A percentile compares a stretch with the other conserved stretches of the same genome.
These are phyloP conservation scores for Ogataea nakhonphanomensis DNA, from an alignment of 805 yeast genomes.

Conservation along the genomic window DNA sequence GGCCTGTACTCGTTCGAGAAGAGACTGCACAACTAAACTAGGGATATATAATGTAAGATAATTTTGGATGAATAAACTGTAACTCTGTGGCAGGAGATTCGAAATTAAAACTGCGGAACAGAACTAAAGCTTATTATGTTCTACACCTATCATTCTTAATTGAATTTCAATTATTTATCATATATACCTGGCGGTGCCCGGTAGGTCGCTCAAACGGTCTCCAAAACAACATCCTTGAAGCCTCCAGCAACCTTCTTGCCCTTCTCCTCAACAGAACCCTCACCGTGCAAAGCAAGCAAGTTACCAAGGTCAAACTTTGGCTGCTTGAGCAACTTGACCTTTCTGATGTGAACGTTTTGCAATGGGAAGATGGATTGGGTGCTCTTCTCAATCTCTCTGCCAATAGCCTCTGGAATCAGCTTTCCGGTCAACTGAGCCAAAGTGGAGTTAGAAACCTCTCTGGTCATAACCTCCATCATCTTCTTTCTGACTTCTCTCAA, in stretches of 20 bases:
- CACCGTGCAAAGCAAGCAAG: slow-evolving; percentile 96
- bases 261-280: slow-evolving; percentile 88
- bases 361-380: slow-evolving; percentile 94
- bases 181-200: slow-evolving; percentile 1
- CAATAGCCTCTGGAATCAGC: slow-evolving; percentile 98
- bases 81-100: no score
- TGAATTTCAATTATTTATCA: slow-evolving; percentile 8
- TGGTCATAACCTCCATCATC: slow-evolving; percentile 93
- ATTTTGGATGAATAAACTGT: no score
- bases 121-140: no score
- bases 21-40: slow-evolving; percentile 77
- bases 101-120: no score
- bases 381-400: slow-evolving; percentile 97
- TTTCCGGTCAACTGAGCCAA: slow-evolving; percentile 95
- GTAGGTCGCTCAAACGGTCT: slow-evolving; percentile 67
- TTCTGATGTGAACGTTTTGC: slow-evolving; percentile 98
- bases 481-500: slow-evolving; percentile 96
- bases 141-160: slow-evolving; percentile 3
- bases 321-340: slow-evolving; percentile 96
- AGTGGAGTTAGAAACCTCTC: slow-evolving; percentile 93
- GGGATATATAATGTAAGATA: slow-evolving; percentile 1
- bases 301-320: slow-evolving; percentile 98
- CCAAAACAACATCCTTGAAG: slow-evolving; percentile 98
- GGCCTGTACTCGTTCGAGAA: slow-evolving; percentile 96
- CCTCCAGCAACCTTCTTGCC: slow-evolving; percentile 94